Evolutionary conservation across 805 yeast genomes (phyloP).

Genomic region (Torulaspora quercuum): DNA sequence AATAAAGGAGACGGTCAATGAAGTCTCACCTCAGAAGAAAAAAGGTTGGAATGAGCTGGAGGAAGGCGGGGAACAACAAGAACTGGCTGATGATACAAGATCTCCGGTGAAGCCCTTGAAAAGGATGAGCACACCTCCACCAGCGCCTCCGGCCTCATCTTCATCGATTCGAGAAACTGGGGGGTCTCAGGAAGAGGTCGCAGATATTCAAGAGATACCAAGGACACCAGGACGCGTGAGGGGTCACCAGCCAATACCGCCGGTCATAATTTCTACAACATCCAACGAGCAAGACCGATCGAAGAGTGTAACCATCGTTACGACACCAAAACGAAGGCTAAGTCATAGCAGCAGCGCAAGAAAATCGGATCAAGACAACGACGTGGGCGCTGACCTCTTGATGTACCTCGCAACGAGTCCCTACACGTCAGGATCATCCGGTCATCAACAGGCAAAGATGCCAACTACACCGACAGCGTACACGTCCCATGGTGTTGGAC

Average conservation of each 20-base stretch:
- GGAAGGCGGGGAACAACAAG: slow-evolving; percentile 1
- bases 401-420: slow-evolving; percentile 39
- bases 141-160: slow-evolving; percentile 16
- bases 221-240: slow-evolving; percentile 16
- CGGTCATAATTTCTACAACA: slow-evolving; percentile 4
- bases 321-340: slow-evolving; percentile 18
- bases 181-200: slow-evolving; percentile 7
- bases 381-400: slow-evolving; percentile 36
- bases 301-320: background rate
- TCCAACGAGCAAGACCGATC: slow-evolving; percentile 1
- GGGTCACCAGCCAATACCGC: slow-evolving; percentile 5
- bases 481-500: slow-evolving; percentile 8
- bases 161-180: slow-evolving; percentile 7
- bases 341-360: slow-evolving; percentile 7
- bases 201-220: slow-evolving; percentile 8
- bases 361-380: slow-evolving; percentile 21
- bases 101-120: slow-evolving; percentile 12
- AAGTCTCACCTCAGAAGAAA: slow-evolving; percentile 19
- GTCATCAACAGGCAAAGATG: slow-evolving; percentile 9
- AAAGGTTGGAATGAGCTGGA: background rate
- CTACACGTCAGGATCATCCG: slow-evolving; percentile 16
- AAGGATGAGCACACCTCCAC: slow-evolving; percentile 18
- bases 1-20: slow-evolving; percentile 13
- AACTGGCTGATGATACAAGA: background rate
- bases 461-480: slow-evolving; percentile 30